Evolutionary conservation across 1,284 basidiomycete species (phyloP).

Genomic region (Coniophora puteana): DNA sequence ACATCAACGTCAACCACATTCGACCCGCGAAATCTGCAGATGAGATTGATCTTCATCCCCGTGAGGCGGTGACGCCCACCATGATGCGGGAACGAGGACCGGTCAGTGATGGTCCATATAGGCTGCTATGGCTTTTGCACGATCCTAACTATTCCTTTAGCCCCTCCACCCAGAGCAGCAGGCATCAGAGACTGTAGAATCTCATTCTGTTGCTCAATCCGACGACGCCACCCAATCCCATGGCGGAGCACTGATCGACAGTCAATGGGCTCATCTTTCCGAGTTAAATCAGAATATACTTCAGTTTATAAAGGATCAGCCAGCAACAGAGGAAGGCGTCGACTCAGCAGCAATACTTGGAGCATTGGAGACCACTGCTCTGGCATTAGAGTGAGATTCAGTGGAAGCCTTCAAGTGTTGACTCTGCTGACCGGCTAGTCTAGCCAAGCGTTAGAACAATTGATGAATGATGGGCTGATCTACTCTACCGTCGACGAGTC

Average conservation of each 20-base stretch:
- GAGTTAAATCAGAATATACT: constrained; percentile 64
- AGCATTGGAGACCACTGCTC: too few species aligned
- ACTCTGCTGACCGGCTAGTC: too few species aligned
- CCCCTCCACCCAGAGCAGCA: constrained; percentile 24
- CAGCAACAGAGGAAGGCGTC: constrained; percentile 50
- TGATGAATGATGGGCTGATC: constrained; percentile 68
- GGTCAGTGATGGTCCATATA: constrained; percentile 23
- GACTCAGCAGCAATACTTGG: constrained; percentile 57
- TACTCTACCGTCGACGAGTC: constrained; percentile 69
- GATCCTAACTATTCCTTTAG: constrained; percentile 11
- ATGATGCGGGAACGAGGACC: constrained; percentile 46
- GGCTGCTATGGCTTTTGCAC: constrained; percentile 5
- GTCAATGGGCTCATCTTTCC: constrained; percentile 57
- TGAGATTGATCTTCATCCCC: constrained; percentile 81
- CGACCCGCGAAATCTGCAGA: constrained; percentile 68
- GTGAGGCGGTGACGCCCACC: constrained; percentile 48
- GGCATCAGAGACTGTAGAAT: constrained; percentile 12
- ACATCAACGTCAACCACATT: constrained; percentile 77
- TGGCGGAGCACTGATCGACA: constrained; percentile 22
- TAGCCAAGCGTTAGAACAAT: constrained; percentile 62
- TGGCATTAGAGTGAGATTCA: too few species aligned
- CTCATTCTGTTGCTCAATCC: constrained; percentile 12
- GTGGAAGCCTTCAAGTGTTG: too few species aligned
- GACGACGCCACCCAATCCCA: constrained; percentile 28
- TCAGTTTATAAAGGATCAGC: constrained; percentile 47